Percentiles rank a stretch among this genome's conserved stretches.
Conservation (phyloP, 2,329 filamentous ascomycete genomes). For the Botryotinia convoluta region DNA sequence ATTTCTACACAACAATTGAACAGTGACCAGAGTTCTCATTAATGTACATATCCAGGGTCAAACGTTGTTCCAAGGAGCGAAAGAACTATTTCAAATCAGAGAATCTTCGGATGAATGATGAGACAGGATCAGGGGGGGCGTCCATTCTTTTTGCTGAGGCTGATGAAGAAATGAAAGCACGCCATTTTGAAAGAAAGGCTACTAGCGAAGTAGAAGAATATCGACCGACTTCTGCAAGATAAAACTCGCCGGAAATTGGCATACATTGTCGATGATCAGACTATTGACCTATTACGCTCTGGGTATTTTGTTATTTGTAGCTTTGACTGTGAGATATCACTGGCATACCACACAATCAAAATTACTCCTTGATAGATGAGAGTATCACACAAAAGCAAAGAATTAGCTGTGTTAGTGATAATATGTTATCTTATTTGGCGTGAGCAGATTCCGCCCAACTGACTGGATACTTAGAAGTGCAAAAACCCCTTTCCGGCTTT, state of each 20-base stretch:
- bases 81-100: not conserved
- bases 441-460: not conserved
- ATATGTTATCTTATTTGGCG: not conserved
- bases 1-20: not conserved
- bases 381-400: not conserved
- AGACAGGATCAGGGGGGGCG: not conserved
- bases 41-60: not conserved
- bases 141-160: not conserved
- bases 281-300: not conserved
- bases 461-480: not conserved
- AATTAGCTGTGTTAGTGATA: not conserved
- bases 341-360: not conserved
- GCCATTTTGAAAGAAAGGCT: not conserved
- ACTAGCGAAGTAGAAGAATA: not conserved
- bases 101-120: not conserved
- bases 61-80: not conserved
- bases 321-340: not conserved
- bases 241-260: not conserved
- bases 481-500: not conserved
- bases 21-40: not conserved
- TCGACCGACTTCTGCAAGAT: not conserved
- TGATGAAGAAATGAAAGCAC: not conserved
- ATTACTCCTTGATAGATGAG: not conserved
- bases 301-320: not conserved
- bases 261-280: not conserved